Base-by-base conservation (phyloP, 1,139 yeast genomes). In the Diutina rugosa region DNA sequence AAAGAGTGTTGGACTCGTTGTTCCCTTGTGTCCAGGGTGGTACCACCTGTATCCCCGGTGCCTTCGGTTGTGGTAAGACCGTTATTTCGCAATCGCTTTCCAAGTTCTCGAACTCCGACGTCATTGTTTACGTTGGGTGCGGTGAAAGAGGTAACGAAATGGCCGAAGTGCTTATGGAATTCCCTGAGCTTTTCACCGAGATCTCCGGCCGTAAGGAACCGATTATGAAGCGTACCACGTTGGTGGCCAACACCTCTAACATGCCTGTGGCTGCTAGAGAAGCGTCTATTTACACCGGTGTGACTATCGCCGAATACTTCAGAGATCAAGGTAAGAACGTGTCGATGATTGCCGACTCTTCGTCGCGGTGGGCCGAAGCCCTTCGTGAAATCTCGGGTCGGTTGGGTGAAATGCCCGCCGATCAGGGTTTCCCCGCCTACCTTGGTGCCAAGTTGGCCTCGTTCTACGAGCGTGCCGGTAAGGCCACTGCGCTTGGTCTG, bases 211-310 rank as follows among this genome's bases (percentile, higher is more conserved):
- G 90, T 68, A 89, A 90, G 76, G 99, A 93, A 75, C 97, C 99
- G 63, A 95, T 93, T 70, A 93, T 93, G 99, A 95, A 93, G 79
- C 95, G 99, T 79, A 93, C 99, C 54, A 87, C 98, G 51, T 82
- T 93, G 71, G 99, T 93, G 58, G 99, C 99, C 57, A 93, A 93
- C 72, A 93, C 99, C 55, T 93, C 98, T 45, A 93, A 93, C 72
- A 93, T 93, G 99, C 99, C 99, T 58, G 99, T 93, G 66, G 99
- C 99, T 60, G 99, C 99, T 29, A 87, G 99, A 82, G 99, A 93
- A 76, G 99, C 99, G 54, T 93, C 99, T 51, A 93, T 93, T 69
- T 93, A 93, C 76, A 93, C 99, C 44, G 99, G 99, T 81, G 93
- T 93, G 67, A 93, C 99, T 6, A 78, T 93, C 65, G 97, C 99